These are phyloP conservation scores for Phytophthora fragariae DNA, from an alignment of 352 stramenopile species.

Conservation along the genomic window DNA sequence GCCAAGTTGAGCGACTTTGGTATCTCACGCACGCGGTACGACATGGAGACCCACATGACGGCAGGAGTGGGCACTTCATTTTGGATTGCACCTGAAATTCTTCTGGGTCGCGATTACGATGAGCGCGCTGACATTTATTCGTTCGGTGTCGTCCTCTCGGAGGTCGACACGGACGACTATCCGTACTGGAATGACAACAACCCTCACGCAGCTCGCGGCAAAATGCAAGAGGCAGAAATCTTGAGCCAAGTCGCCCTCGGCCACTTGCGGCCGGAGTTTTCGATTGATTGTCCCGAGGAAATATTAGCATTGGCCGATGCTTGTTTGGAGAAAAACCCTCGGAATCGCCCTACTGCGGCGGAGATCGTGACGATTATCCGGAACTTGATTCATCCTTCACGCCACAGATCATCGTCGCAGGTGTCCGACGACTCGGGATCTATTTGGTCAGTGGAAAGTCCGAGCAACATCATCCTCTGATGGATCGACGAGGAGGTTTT, in stretches of 20 bases:
- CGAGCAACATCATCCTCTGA: constrained; percentile 35
- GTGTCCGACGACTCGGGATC: constrained; percentile 28
- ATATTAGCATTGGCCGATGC: constrained; percentile 53
- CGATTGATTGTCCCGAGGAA: constrained; percentile 39
- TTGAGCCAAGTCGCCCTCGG: constrained; percentile 54
- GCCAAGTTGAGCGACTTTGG: constrained; percentile 81
- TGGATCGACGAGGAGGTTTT: neutral
- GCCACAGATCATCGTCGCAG: constrained; percentile 23
- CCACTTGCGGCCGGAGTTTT: constrained; percentile 53
- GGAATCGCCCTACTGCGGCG: constrained; percentile 53
- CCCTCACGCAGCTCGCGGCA: constrained; percentile 28
- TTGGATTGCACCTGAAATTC: constrained; percentile 74
- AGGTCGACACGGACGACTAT: constrained; percentile 65
- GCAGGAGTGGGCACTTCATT: constrained; percentile 57
- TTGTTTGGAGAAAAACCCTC: constrained; percentile 56
- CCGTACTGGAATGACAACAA: constrained; percentile 62
- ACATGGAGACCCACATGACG: constrained; percentile 61
- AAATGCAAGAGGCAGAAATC: constrained; percentile 61
- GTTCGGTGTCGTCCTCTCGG: constrained; percentile 54
- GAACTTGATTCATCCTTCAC: constrained; percentile 42
- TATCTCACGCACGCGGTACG: constrained; percentile 54
- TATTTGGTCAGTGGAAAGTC: constrained; percentile 42
- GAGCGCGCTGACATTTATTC: constrained; percentile 63
- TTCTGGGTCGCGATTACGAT: constrained; percentile 56
- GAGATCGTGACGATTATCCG: constrained; percentile 55